Evolutionary conservation across 73 alveolate species (phyloP).

Genomic region (Paramecium biaurelia): DNA sequence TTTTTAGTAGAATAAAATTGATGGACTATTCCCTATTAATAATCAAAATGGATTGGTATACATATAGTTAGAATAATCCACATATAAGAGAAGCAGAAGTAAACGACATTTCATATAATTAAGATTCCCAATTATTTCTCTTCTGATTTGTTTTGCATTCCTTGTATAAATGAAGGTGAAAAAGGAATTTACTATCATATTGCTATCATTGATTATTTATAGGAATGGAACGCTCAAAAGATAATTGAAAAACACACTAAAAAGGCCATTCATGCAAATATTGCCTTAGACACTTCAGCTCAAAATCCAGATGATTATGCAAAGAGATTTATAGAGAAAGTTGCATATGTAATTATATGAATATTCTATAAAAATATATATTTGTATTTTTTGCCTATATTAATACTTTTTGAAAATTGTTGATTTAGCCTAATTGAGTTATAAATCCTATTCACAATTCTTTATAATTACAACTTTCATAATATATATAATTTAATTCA

Average conservation of each 20-base stretch:
- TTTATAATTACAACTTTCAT: too few species aligned
- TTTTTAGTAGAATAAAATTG: neutral
- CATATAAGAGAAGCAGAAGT: neutral
- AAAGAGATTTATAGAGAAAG: slow-evolving; percentile 29
- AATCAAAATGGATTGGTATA: slow-evolving; percentile 7
- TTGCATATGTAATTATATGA: neutral
- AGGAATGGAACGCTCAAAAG: neutral
- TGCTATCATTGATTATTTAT: neutral
- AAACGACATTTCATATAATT: neutral
- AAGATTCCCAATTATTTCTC: neutral
- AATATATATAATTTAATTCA: too few species aligned
- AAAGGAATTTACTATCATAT: neutral
- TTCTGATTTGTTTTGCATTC: neutral
- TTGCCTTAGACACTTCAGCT: neutral
- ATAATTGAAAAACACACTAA: neutral
- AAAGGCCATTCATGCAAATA: neutral
- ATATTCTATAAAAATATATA: neutral
- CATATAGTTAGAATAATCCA: neutral
- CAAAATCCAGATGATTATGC: slow-evolving; percentile 16
- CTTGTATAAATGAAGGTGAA: neutral
- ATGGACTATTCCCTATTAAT: neutral
- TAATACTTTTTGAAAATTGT: too few species aligned
- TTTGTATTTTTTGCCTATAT: neutral
- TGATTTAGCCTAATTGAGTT: too few species aligned
- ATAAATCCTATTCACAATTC: too few species aligned